A percentile compares a stretch with the other conserved stretches of the same genome.
These are phyloP conservation scores for Volvariella volvacea DNA, from an alignment of 1,284 basidiomycete species.

Conservation along the genomic window DNA sequence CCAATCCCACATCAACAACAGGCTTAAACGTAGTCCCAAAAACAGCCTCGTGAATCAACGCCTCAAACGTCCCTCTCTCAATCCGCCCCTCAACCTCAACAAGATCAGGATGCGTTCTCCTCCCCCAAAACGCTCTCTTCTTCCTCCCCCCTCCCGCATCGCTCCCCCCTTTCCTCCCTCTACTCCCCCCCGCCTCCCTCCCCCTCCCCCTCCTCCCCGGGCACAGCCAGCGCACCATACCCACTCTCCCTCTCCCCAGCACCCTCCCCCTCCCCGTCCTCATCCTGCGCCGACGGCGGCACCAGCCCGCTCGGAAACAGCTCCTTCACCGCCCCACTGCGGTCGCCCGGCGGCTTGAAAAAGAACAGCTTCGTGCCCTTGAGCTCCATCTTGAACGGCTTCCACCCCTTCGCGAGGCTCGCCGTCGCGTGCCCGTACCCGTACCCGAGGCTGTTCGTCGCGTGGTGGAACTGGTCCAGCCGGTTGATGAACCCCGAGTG, in stretches of 20 bases:
- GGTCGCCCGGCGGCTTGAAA: conserved; percentile 73
- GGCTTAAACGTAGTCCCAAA: conserved; percentile 61
- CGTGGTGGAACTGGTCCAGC: conserved; percentile 39
- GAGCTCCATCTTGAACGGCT: conserved; percentile 73
- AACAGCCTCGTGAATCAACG: conserved; percentile 70
- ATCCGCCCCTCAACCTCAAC: conserved; percentile 30
- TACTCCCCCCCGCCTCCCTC: conserved; percentile 14
- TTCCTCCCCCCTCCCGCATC: conserved; percentile 33
- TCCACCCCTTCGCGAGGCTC: conserved; percentile 62
- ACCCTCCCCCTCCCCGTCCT: conserved; percentile 26
- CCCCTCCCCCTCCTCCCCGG: conserved; percentile 16
- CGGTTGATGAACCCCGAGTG: conserved; percentile 71
- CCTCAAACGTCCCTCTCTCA: conserved; percentile 64
- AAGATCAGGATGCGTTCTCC: conserved; percentile 67
- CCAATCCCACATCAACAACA: conserved; percentile 6
- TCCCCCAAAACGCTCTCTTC: conserved; percentile 74
- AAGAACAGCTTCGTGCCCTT: conserved; percentile 79
- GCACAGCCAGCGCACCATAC: no score
- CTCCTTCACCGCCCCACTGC: conserved; percentile 54
- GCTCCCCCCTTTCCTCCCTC: conserved; percentile 17
- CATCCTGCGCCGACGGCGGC: conserved; percentile 42
- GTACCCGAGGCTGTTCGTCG: no score
- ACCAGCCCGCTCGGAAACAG: conserved; percentile 64
- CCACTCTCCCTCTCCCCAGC: conserved; percentile 12
- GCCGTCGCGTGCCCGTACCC: conserved; percentile 8